Conservation (phyloP, 148 eudicot genomes). For the Heliosperma pusillum region DNA sequence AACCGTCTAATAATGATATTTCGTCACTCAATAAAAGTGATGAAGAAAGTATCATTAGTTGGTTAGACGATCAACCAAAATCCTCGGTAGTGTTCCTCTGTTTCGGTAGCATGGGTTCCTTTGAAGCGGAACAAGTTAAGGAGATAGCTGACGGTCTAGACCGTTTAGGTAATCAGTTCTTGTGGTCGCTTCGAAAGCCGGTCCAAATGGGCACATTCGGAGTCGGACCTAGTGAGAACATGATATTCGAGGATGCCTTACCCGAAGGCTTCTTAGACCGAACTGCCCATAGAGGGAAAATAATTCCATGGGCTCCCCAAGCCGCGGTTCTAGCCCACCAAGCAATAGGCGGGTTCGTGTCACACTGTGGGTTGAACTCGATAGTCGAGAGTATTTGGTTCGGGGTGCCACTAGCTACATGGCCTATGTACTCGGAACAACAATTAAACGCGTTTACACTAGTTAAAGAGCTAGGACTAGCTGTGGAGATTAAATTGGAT, state of each 20-base stretch:
- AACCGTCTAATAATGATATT: neutral
- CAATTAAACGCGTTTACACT: constrained; percentile 24
- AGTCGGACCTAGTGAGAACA: neutral
- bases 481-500: constrained; percentile 8
- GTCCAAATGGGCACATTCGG: constrained; percentile 18
- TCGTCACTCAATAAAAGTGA: too few species aligned
- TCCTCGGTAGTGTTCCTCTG: constrained; percentile 53
- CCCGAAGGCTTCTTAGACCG: constrained; percentile 32
- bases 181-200: constrained; percentile 38
- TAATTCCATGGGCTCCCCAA: constrained; percentile 31
- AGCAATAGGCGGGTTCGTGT: constrained; percentile 24
- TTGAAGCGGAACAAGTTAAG: constrained; percentile 34
- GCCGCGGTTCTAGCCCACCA: constrained; percentile 10
- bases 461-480: constrained; percentile 21
- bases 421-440: constrained; percentile 25
- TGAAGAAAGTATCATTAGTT: constrained; percentile 19
- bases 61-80: constrained; percentile 48
- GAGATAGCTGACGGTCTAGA: constrained; percentile 53
- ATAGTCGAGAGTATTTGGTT: constrained; percentile 18
- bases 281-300: constrained; percentile 20
- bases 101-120: constrained; percentile 53
- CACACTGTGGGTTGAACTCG: constrained; percentile 32
- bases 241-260: constrained; percentile 2
- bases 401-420: constrained; percentile 15
- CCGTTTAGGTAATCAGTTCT: constrained; percentile 31